Evolutionary conservation across 164 flowering plant species (phyloP), one percentile per base, ranked within the genome.

Genomic region (Cinnamomum micranthum): DNA sequence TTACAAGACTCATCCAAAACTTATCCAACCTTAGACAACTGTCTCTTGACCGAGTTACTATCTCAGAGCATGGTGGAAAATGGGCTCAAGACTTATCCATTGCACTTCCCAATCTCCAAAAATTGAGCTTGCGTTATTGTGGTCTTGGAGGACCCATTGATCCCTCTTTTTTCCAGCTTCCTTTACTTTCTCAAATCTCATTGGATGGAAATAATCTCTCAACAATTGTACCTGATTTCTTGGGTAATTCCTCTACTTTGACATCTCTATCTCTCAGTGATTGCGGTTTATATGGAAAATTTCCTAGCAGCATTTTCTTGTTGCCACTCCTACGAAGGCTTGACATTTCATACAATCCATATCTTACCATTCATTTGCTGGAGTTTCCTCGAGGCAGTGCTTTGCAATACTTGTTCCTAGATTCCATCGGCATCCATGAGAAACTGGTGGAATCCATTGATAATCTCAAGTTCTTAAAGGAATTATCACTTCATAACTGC

Each of bases 261-360:
- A 28, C 76, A 7, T 69, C 72, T 12, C 78, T 84, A 24, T 31
- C 55, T 22, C 73, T 82, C 35, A 58, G 62, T 60, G 20, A 68
- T 19, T 84, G 82, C 35, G 77, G 71, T 2, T 65, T 86, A 71
- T 0, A 15, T 15, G 87, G 87, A 31, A 68, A 41, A 23, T 79
- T 83, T 31, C 89, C 85, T 2, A 50, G 35, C 14, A 31, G 64
- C 10, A 77, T 82, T 24, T 74, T 81, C 15, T 82, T 67, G 27
- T 24, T 84, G 27, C 78, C 75, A 10, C 73, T 69, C 2, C 73
- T 87, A 4, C 71, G 71, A 55, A 50, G 1, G 0, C 74, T 86
- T 2, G 83, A 84, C 50, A 11, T 85, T 55, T 69, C 79, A 0
- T 0, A 6, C 1, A 87, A 87, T 65, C 10, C 0, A 19, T 3